A percentile compares a stretch with the other conserved stretches of the same genome.
Evolutionary conservation across 768 basidiomycete species (phyloP).

Genomic region (Mycena maculata): DNA sequence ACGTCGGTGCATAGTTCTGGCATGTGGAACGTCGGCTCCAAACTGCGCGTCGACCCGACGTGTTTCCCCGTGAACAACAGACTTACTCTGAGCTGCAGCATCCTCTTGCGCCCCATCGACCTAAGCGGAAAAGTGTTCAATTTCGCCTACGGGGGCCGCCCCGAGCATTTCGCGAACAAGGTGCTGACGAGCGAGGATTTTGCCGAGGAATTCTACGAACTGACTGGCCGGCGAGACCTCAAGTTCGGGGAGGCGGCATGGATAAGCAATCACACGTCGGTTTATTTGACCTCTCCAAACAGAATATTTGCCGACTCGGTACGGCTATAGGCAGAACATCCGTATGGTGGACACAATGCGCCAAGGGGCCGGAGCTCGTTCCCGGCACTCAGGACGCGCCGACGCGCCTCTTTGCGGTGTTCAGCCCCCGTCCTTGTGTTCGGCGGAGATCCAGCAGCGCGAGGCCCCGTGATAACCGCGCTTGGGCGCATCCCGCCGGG

Average conservation of each 20-base stretch:
- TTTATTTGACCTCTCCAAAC: background rate
- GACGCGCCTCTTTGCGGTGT: constrained; percentile 43
- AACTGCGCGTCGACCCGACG: background rate
- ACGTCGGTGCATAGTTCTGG: background rate
- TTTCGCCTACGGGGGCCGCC: background rate
- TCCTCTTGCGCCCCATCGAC: background rate
- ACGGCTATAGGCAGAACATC: background rate
- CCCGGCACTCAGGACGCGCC: background rate
- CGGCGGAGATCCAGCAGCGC: constrained; percentile 1
- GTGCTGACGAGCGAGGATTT: background rate
- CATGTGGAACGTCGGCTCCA: background rate
- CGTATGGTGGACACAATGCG: constrained; percentile 2
- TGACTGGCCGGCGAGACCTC: background rate
- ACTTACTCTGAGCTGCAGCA: background rate
- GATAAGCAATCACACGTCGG: background rate
- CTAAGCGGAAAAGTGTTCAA: background rate
- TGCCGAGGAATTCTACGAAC: background rate
- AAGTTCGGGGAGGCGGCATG: constrained; percentile 1
- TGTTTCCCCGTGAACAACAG: background rate
- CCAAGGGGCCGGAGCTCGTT: constrained; percentile 34
- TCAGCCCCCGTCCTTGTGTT: constrained; percentile 46
- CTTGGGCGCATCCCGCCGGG: background rate
- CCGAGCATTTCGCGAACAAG: background rate
- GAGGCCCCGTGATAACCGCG: background rate
- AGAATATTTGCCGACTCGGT: background rate